phyloP scores from a whole-genome alignment of 2,329 filamentous ascomycete genomes.

The Neonectria neomacrospora region DNA sequence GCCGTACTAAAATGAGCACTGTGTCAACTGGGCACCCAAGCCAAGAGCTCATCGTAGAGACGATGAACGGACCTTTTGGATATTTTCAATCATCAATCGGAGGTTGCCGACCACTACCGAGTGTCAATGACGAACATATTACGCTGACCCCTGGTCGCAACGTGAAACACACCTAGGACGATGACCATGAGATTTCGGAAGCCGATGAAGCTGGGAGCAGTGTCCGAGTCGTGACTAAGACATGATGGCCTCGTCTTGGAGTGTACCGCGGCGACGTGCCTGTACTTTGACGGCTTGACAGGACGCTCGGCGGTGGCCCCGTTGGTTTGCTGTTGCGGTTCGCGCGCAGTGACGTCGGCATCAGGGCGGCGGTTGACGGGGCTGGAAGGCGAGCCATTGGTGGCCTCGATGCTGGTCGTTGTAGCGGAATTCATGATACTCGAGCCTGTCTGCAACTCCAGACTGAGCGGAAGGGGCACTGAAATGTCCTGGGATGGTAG shows the following conservation, averaged over 20 bases:
- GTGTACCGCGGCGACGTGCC: conserved; percentile 91
- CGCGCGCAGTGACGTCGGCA: conserved; percentile 44
- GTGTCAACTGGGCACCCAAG: conserved; percentile 22
- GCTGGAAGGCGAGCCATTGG: conserved; percentile 39
- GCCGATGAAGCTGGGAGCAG: conserved; percentile 85
- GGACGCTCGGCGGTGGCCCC: conserved; percentile 40
- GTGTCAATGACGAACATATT: conserved; percentile 34
- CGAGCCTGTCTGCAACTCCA: conserved; percentile 31
- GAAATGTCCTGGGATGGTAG: conserved; percentile 1
- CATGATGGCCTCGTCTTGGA: conserved; percentile 77
- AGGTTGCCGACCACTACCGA: conserved; percentile 86
- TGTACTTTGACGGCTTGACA: conserved; percentile 71
- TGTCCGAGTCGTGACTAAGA: conserved; percentile 82
- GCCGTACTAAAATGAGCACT: conserved; percentile 75
- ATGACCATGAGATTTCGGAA: conserved; percentile 98
- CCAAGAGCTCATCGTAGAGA: background rate
- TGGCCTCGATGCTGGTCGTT: conserved; percentile 49
- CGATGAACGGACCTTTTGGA: conserved; percentile 76
- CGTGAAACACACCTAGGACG: conserved; percentile 73
- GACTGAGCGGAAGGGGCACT: conserved; percentile 23
- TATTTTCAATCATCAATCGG: conserved; percentile 94
- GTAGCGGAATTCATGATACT: conserved; percentile 56
- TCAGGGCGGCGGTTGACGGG: conserved; percentile 42
- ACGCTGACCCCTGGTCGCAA: conserved; percentile 29
- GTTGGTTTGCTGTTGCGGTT: conserved; percentile 36